Conservation (phyloP, 495 filamentous ascomycete species). For the Bryoglossum gracile region DNA sequence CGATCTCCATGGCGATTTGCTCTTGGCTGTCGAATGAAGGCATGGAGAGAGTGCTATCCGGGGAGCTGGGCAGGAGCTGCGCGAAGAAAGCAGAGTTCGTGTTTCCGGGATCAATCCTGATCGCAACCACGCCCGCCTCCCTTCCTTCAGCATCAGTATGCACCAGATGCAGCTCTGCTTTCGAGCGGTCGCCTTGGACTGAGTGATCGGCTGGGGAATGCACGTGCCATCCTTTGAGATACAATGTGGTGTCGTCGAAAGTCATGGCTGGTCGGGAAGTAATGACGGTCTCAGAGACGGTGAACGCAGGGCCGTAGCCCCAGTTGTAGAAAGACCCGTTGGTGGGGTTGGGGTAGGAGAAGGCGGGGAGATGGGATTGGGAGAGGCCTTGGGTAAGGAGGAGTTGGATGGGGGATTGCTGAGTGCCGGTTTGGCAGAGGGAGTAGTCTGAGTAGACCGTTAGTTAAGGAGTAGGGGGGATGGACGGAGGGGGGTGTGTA, state of each 20-base stretch:
- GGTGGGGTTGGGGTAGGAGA: slow-evolving; percentile 13
- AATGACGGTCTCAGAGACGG: slow-evolving; percentile 6
- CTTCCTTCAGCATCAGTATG: slow-evolving; percentile 24
- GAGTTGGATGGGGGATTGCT: slow-evolving; percentile 27
- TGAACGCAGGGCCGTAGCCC: slow-evolving; percentile 29
- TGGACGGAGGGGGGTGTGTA: background rate
- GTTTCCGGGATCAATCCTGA: slow-evolving; percentile 27
- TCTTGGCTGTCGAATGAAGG: slow-evolving; percentile 14
- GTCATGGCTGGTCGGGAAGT: slow-evolving; percentile 14
- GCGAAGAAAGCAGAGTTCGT: slow-evolving; percentile 22
- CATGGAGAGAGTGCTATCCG: background rate
- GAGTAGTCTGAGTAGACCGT: slow-evolving; percentile 18
- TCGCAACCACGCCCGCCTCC: slow-evolving; percentile 25
- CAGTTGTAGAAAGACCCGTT: slow-evolving; percentile 27
- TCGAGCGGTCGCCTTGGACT: slow-evolving; percentile 24
- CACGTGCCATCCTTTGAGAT: slow-evolving; percentile 30
- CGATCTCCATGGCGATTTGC: slow-evolving; percentile 8
- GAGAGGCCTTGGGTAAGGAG: slow-evolving; percentile 23
- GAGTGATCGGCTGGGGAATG: slow-evolving; percentile 29
- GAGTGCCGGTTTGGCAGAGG: slow-evolving; percentile 28
- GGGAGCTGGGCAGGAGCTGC: slow-evolving; percentile 13
- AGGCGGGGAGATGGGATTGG: slow-evolving; percentile 20
- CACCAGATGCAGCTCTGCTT: slow-evolving; percentile 28
- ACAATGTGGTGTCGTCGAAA: slow-evolving; percentile 26
- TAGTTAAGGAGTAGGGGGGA: background rate